Base-by-base conservation (phyloP, 2,329 filamentous ascomycete species). In the Raffaelea deltoideospora region DNA sequence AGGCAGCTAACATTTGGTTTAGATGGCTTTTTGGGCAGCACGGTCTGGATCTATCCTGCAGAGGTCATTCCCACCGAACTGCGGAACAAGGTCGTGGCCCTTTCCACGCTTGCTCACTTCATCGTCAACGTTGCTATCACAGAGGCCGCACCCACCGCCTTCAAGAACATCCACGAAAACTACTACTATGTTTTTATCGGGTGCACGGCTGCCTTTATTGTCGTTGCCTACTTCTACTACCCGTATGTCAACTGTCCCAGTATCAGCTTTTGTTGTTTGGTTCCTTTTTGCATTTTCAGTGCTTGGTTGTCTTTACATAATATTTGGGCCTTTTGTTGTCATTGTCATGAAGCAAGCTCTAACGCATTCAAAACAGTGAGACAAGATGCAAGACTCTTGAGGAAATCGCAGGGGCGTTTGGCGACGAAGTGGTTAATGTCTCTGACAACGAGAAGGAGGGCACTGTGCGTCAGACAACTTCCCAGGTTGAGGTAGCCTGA, bases 161-260 rank as follows among this genome's bases (percentile, higher is more conserved):
- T 73, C 44, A 64, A 64, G 13, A 69, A 60, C 31, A 73, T 74
- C 37, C 48, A 58, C n/a, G 61, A 73, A 44, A 73, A 72, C 43
- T 74, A 72, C 48, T 73, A 73, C 48, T 73, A 72, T 41, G 68
- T 73, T 15, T 73, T 73, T 41, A 66, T 72, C 2, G 61, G 45
- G 5, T 72, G 67, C 44, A 63, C 63, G 2, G 20, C 53, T 1
- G 61, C 71, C 51, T 73, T 70, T 51, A 47, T 71, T 0, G 50
- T 59, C 2, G 43, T 71, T 19, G 66, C 63, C 0, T 72, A 66
- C 47, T 58, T 70, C 35, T 72, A 63, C 47, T 72, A 70, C 50
- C 68, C 67, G 51, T 47, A 58, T 53, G 21, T 32, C 20, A 19
- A 5, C 13, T 32, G 19, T 11, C 24, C 23, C 13, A 29, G 20